phyloP scores from a whole-genome alignment of 495 filamentous ascomycete genomes.

The Baudoinia panamericana region DNA sequence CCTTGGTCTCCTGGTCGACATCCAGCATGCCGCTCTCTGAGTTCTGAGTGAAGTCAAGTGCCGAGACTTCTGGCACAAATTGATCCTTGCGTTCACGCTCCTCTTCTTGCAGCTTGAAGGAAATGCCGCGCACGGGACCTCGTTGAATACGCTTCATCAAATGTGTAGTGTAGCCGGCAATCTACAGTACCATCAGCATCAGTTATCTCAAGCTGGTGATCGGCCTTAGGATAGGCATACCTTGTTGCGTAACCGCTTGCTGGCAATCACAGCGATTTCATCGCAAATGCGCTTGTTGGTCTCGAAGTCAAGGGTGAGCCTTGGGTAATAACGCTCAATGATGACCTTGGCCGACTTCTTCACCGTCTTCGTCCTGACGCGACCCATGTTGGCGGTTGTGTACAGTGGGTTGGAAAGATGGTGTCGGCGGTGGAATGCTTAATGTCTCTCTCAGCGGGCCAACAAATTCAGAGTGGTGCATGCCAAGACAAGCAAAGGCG shows the following conservation, averaged over 20 bases:
- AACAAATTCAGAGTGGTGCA: constrained; percentile 1
- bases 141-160: constrained; percentile 99
- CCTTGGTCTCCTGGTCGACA: constrained; percentile 93
- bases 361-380: constrained; percentile 96
- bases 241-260: constrained; percentile 97
- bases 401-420: background rate
- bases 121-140: constrained; percentile 97
- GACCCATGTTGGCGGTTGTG: constrained; percentile 75
- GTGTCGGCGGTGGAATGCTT: background rate
- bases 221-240: constrained; percentile 31
- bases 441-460: too few relatives aligned
- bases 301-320: constrained; percentile 98
- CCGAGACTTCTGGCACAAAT: constrained; percentile 97
- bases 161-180: constrained; percentile 96
- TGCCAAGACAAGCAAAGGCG: too few relatives aligned
- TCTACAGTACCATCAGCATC: constrained; percentile 36
- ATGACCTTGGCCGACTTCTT: constrained; percentile 99
- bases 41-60: constrained; percentile 89
- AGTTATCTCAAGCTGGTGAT: background rate
- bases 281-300: constrained; percentile 99
- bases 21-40: constrained; percentile 85
- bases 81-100: constrained; percentile 99
- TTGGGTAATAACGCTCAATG: constrained; percentile 81
- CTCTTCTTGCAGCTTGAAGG: constrained; percentile 99
- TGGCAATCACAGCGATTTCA: constrained; percentile 99